Conservation (phyloP, 345 rosid genomes). For the Populus nigra region DNA sequence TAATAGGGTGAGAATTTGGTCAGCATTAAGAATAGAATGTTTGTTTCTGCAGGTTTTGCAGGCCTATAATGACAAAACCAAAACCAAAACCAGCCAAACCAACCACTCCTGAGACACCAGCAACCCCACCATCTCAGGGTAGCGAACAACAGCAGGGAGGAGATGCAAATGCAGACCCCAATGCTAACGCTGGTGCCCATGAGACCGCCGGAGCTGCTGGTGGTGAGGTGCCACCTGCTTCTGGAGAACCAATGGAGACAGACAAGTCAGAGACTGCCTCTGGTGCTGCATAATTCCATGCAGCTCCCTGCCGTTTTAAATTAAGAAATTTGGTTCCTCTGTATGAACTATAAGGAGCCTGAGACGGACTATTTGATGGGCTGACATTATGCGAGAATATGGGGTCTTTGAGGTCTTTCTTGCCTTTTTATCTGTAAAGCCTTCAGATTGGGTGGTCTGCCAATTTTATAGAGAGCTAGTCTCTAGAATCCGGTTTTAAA, state of each 20-base stretch:
- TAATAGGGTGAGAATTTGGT: neutral
- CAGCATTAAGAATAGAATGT: neutral
- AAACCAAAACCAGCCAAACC: slow-evolving; percentile 79
- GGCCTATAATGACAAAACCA: slow-evolving; percentile 87
- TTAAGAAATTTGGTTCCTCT: slow-evolving; percentile 14
- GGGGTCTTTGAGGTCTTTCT: neutral
- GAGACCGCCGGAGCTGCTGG: slow-evolving; percentile 28
- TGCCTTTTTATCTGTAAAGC: slow-evolving; percentile 15
- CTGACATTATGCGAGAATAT: slow-evolving; percentile 1
- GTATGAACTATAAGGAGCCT: slow-evolving; percentile 19
- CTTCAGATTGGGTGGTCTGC: slow-evolving; percentile 8
- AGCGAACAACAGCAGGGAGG: slow-evolving; percentile 34
- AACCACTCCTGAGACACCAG: slow-evolving; percentile 53
- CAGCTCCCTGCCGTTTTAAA: neutral
- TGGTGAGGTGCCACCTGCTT: slow-evolving; percentile 39
- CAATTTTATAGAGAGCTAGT: slow-evolving; percentile 14
- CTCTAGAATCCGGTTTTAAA: slow-evolving; percentile 25
- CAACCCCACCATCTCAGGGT: slow-evolving; percentile 50
- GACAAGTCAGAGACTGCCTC: slow-evolving; percentile 44
- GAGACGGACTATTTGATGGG: slow-evolving; percentile 15
- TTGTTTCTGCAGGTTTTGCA: slow-evolving; percentile 53
- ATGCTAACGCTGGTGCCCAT: slow-evolving; percentile 8
- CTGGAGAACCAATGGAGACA: slow-evolving; percentile 77
- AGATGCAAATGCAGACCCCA: slow-evolving; percentile 19
- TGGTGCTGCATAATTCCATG: slow-evolving; percentile 25